Base-by-base conservation (phyloP, 2,329 filamentous ascomycete species). In the Pseudogymnoascus sp. region DNA sequence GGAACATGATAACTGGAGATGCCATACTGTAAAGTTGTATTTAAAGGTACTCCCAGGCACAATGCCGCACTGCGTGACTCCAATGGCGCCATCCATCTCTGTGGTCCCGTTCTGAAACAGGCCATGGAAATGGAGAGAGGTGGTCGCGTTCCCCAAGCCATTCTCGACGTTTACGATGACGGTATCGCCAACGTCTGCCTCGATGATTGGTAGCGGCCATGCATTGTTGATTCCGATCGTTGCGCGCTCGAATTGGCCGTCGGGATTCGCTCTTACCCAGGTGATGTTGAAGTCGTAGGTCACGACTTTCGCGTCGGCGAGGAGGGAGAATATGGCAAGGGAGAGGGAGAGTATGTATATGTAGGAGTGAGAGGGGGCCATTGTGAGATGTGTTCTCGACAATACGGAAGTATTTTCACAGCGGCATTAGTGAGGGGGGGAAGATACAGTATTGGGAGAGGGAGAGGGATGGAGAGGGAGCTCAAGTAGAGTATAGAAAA, bases 211-310 rank as follows among this genome's bases (percentile, higher is more conserved):
- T 61, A 89, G 81, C 1, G 90, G 90, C 87, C 89, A 91, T 75
- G 86, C 73, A 4, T 83, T 83, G 69, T 94, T 93, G 76, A 94
- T 88, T 52, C 88, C 89, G 70, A 93, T 90, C 3, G 83, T 82
- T n/a, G 84, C 80, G 33, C 89, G 81, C 39, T 82, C 78, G 64
- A 81, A 80, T 6, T 80, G 77, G 21, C 85, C 86, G 75, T 93
- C 90, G 0, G 90, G 90, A 68, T 89, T 88, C 35, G 86, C 83
- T 43, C 75, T 81, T 10, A 90, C 84, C 89, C 89, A 92, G 63
- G 81, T 83, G 66, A 91, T 79, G 68, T 86, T 84, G 76, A 88
- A 91, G 72, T 90, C 78, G 69, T 87, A 83, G 4, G 75, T 80
- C 35, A 85, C 77, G 0, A 77, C 82, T 59, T 76, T 78, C 31